Conservation (phyloP, 257 asterid species). For the Solanum bukasovii region DNA sequence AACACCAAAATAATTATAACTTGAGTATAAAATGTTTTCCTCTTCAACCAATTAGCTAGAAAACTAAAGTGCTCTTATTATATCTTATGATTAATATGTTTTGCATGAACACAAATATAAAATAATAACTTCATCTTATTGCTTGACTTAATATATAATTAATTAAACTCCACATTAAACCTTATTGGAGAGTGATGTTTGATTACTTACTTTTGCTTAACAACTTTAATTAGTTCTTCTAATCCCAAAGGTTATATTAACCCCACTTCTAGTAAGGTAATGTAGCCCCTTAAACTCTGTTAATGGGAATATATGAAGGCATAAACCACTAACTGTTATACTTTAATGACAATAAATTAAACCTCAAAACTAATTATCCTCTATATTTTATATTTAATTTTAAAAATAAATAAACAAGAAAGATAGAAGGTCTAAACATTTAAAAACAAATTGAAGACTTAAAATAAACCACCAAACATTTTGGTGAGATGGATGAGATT, state of each 20-base stretch:
- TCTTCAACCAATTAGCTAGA: not conserved
- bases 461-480: not conserved
- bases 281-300: not conserved
- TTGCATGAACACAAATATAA: not conserved
- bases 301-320: not conserved
- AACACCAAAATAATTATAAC: not conserved
- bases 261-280: not conserved
- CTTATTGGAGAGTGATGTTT: not conserved
- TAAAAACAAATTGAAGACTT: not conserved
- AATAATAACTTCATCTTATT: not conserved
- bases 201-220: not conserved
- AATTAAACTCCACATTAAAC: not conserved
- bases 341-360: not conserved
- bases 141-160: not conserved
- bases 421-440: not conserved
- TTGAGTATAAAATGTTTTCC: not conserved
- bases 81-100: not conserved
- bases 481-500: not conserved
- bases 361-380: not conserved
- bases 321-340: not conserved
- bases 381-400: not conserved
- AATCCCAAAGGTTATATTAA: not conserved
- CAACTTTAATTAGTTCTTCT: not conserved
- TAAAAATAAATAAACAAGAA: not conserved
- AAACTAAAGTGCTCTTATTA: not conserved